These are phyloP conservation scores for Saccharomycopsis hybrid DNA, from an alignment of 1,139 yeast species.

Conservation along the genomic window DNA sequence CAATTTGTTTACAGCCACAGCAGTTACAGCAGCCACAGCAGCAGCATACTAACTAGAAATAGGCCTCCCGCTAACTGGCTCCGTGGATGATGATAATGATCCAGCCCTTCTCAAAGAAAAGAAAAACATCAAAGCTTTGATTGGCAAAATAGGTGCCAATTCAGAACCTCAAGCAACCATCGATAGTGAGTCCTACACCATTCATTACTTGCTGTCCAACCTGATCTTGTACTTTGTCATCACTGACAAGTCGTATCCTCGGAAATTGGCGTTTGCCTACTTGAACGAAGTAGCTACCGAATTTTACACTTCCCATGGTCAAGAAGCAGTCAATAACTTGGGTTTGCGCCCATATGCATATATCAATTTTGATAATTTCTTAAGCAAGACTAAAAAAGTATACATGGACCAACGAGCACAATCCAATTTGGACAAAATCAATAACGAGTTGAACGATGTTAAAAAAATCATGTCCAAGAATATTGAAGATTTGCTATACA, in stretches of 20 bases:
- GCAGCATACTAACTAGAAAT: not conserved
- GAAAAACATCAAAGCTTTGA: slow-evolving; percentile 73
- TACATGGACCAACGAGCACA: slow-evolving; percentile 92
- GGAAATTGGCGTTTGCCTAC: slow-evolving; percentile 85
- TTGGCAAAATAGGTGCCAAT: slow-evolving; percentile 69
- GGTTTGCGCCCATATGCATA: slow-evolving; percentile 83
- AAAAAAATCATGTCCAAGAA: slow-evolving; percentile 93
- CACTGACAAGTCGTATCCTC: slow-evolving; percentile 72
- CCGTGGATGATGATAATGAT: slow-evolving; percentile 75
- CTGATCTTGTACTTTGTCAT: slow-evolving; percentile 71
- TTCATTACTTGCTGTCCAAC: slow-evolving; percentile 65
- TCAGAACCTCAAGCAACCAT: slow-evolving; percentile 84
- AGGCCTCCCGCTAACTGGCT: slow-evolving; percentile 89
- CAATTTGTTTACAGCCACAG: not conserved
- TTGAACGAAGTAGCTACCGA: slow-evolving; percentile 76
- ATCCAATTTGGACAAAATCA: slow-evolving; percentile 76
- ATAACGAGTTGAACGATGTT: slow-evolving; percentile 86
- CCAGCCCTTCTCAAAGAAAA: slow-evolving; percentile 63
- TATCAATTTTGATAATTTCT: slow-evolving; percentile 75
- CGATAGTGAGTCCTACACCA: slow-evolving; percentile 49
- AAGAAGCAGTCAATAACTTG: slow-evolving; percentile 52
- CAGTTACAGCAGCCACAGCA: no score
- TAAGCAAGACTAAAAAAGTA: slow-evolving; percentile 79
- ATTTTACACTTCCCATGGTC: slow-evolving; percentile 73
- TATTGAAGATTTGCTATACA: slow-evolving; percentile 85